Base-by-base conservation (phyloP, 306 rosid genomes). In the Sechiopsis laciniata region DNA sequence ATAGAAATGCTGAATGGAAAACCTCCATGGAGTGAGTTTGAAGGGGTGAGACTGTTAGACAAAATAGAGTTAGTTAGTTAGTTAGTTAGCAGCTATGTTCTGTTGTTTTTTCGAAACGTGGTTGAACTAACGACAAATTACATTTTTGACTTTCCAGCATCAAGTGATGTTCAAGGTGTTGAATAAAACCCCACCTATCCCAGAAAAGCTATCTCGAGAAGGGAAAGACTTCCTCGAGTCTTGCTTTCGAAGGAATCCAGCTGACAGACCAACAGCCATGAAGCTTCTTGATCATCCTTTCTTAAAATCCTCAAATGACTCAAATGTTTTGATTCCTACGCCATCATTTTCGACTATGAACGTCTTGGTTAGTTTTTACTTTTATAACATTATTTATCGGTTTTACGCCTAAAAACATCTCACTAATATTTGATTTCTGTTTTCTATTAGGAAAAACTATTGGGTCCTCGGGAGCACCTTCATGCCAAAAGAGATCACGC, bases 161-260 rank as follows among this genome's bases (percentile, higher is more conserved):
- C 95, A 89, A 84, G 99, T 95, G 78, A 95, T 91, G 97, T 95
- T 95, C 92, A 95, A 91, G 85, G 91, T 85, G 45, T 80, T 95
- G 85, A 85, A 91, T 79, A 86, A 55, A 73, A 76, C 86, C 65
- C 99, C 99, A 15, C 60, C 87, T 42, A 85, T 91, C 78, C 99
- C 99, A 5, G 89, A 88, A 67, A 82, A 70, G 21, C 76, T 95
- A 77, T 95, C 97, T 50, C 55, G 88, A 26, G 91, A 87, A 21
- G 97, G 96, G 76, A 89, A 83, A 73, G 95, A 88, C 67, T 95
- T 95, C 81, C 95, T 95, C 67, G 81, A 74, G 72, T 81, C 70
- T 77, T 95, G 99, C 84, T 95, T 95, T 64, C 83, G n/a, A 72
- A 86, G 99, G 86, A 73, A 95, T 76, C 99, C 99, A 7, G 96